phyloP scores from a whole-genome alignment of 306 rosid species.

The Sphenostylis stenocarpa region DNA sequence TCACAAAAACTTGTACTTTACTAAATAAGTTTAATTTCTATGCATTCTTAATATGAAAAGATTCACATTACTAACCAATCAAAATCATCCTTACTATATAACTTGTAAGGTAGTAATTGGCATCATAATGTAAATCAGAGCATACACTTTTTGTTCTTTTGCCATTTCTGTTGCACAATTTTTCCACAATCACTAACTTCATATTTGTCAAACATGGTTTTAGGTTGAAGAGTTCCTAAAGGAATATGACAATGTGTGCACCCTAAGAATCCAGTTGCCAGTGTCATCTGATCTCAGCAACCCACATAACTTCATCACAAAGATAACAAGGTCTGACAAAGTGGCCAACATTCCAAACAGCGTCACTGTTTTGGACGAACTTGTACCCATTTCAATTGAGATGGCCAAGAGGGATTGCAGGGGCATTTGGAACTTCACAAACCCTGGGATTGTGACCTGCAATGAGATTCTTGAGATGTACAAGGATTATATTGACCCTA shows the following conservation, averaged over 20 bases:
- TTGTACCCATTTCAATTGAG: conserved; percentile 59
- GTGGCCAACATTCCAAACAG: conserved; percentile 56
- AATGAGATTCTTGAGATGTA: conserved; percentile 72
- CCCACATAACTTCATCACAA: conserved; percentile 59
- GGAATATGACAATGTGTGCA: conserved; percentile 66
- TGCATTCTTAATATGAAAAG: not conserved
- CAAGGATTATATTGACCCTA: conserved; percentile 51
- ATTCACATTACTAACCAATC: not conserved
- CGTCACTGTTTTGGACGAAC: conserved; percentile 63
- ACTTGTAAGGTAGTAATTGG: not conserved
- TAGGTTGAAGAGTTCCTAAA: conserved; percentile 63
- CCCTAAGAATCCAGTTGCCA: conserved; percentile 57
- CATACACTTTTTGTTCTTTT: not conserved
- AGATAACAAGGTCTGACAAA: conserved; percentile 49
- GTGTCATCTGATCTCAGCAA: conserved; percentile 57
- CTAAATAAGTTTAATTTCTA: not conserved
- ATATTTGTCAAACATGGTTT: conserved; percentile 2
- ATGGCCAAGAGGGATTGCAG: conserved; percentile 55
- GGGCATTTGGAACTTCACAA: conserved; percentile 68
- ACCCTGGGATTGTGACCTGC: conserved; percentile 58
- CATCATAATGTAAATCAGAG: not conserved
- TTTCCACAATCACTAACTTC: not conserved
- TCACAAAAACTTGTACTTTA: not conserved
- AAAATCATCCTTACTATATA: not conserved
- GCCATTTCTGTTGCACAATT: not conserved